Evolutionary conservation across 129 eudicot species (phyloP), one percentile per base, ranked within the genome.

Genomic region (Smallanthus sonchifolius): DNA sequence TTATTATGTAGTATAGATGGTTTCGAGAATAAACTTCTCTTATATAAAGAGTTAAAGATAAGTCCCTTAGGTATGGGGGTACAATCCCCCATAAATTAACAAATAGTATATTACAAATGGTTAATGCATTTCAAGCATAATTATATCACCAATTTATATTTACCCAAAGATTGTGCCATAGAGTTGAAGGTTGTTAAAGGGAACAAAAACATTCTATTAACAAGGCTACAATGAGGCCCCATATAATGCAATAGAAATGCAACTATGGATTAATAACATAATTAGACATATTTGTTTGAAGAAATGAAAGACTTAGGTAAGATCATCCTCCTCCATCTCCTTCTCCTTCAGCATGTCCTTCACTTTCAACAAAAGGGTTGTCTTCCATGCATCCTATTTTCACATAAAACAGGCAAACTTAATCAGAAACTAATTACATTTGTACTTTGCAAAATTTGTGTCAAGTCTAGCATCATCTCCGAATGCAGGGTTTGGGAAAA

Each of bases 351-450:
- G 71, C 35, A 85, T 69, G 54, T 93, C 98, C 86, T 93, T 93
- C 72, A 90, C 96, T 83, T 96, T 90, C 81, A 90, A 68, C n/a
- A 93, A 84, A 68, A 93, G 96, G 28, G 98, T 93, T 40, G 98
- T 93, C 81, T 73, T 93, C 98, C 92, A 90, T 32, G 92, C 88
- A 79, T 91, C 97, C 97, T 88, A 38, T 69, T 24, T 65, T 57
- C 66, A 55, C 62, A 56, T 14, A 24, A 8, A 34, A 32, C 64
- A 67, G 8, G 1, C 39, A 44, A 57, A 76, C 57, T n/a, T 32
- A 11, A 67, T 52, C 42, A 61, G 4, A 59, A 32, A 73, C 42
- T 13, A 19, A 14, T 35, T 24, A 45, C 10, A 10, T 45, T 45
- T 45, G 51, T 45, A 11, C 51, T 45, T 11, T 10, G 10, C 56